phyloP scores from a whole-genome alignment of 306 rosid species.

The Cicer pinnatifidum region DNA sequence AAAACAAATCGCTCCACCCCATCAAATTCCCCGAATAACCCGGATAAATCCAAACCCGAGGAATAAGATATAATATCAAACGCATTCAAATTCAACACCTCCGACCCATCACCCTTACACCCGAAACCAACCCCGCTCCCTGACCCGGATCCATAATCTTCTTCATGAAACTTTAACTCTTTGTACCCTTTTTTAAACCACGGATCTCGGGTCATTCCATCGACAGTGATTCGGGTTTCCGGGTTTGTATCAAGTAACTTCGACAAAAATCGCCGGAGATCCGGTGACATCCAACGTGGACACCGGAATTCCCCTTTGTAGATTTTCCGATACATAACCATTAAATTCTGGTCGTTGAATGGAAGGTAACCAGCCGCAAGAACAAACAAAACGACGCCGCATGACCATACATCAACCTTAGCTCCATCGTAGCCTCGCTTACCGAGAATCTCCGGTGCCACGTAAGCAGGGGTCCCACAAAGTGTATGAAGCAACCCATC shows the following conservation, averaged over 20 bases:
- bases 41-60: conserved; percentile 50
- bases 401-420: conserved; percentile 56
- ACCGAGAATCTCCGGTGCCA: conserved; percentile 55
- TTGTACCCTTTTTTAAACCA: conserved; percentile 53
- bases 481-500: conserved; percentile 58
- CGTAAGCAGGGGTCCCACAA: conserved; percentile 61
- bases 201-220: conserved; percentile 50
- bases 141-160: background rate
- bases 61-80: conserved; percentile 52
- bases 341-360: conserved; percentile 54
- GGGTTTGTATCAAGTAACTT: conserved; percentile 49
- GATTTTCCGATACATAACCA: conserved; percentile 52
- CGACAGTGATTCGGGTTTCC: conserved; percentile 51
- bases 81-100: conserved; percentile 46
- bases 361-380: conserved; percentile 52
- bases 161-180: conserved; percentile 42
- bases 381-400: conserved; percentile 56
- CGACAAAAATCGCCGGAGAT: conserved; percentile 43
- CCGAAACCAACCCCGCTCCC: background rate
- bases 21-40: conserved; percentile 31
- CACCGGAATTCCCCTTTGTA: conserved; percentile 56
- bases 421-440: conserved; percentile 58
- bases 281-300: conserved; percentile 57
- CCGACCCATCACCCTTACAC: conserved; percentile 13
- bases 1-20: conserved; percentile 42